A percentile compares a stretch with the other conserved stretches of the same genome.
These are phyloP conservation scores for Agaricales sp. DNA, from an alignment of 1,284 basidiomycete genomes.

Conservation along the genomic window DNA sequence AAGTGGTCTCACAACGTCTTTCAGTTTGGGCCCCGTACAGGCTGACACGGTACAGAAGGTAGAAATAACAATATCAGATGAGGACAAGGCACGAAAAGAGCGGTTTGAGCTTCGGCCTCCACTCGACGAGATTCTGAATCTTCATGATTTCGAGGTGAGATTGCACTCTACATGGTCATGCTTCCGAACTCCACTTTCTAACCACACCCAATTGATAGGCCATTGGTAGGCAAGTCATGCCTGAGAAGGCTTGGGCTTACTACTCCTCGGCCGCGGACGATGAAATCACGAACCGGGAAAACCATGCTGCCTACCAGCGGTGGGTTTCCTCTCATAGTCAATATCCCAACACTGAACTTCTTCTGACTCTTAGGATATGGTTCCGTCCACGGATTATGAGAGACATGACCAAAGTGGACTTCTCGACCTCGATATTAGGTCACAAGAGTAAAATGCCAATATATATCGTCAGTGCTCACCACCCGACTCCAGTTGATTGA, in stretches of 20 bases:
- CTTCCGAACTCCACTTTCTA: constrained; percentile 1
- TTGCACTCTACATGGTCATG: not conserved
- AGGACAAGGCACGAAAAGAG: constrained; percentile 47
- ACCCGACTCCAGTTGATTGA: not conserved
- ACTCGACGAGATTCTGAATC: constrained; percentile 70
- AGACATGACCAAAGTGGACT: constrained; percentile 78
- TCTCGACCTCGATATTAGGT: constrained; percentile 72
- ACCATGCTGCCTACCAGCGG: constrained; percentile 82
- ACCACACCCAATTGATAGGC: constrained; percentile 32
- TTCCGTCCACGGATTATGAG: constrained; percentile 85
- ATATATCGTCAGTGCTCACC: constrained; percentile 47
- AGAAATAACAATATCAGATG: constrained; percentile 44
- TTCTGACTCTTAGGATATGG: constrained; percentile 59
- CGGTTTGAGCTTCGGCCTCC: constrained; percentile 50
- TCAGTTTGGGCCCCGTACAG: constrained; percentile 62
- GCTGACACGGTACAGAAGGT: constrained; percentile 49
- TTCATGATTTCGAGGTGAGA: constrained; percentile 87
- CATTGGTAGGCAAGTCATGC: constrained; percentile 65
- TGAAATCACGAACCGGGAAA: constrained; percentile 83
- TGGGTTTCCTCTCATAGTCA: constrained; percentile 15
- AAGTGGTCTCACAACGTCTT: not conserved
- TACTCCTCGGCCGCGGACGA: constrained; percentile 84
- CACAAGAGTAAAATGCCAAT: constrained; percentile 68
- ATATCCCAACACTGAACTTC: not conserved
- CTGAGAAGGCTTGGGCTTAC: constrained; percentile 83